Evolutionary conservation across 2,329 filamentous ascomycete species (phyloP), one percentile per base, ranked within the genome.

Genomic region (Leptographium radiaticola): DNA sequence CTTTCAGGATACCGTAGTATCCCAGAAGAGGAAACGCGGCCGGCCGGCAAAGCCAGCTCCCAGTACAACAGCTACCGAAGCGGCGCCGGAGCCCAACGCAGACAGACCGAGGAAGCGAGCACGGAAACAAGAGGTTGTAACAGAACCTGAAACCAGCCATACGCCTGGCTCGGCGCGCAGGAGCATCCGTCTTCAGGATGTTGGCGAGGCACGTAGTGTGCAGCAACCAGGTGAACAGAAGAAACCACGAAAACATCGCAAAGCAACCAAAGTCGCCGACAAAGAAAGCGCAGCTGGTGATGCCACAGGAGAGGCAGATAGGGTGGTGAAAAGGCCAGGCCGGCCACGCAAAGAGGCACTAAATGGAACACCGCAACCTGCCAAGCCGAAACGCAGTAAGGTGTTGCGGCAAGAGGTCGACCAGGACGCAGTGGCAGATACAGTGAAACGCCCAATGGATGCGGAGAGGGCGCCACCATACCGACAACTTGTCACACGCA

Each of bases 401-500:
- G 25, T 6, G 10, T 16, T 16, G 16, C 20, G 34, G 18, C 25
- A n/a, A 18, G 33, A 39, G 18, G 31, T 2, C 4, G 54, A 39
- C 33, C 33, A 51, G 16, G 46, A 50, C 3, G 43, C 30, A 11
- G 33, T 31, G 25, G 9, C 30, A 45, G n/a, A 13, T 39, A 25
- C 18, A 40, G 20, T 33, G 52, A 39, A 5, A 30, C 31, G 2
- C 38, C 39, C 16, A 44, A 51, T 15, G 8, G 47, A 51, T 15
- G 8, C 40, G 5, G 25, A 12, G 9, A 12, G 12, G 15, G 18
- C 12, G 18, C 47, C 25, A 15, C 48, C 54, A 57, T 80, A 76
- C 63, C 71, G 73, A 46, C 75, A 79, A 59, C 67, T 84, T 49
- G 69, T 72, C 8, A 66, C 77, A 15, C 71, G 70, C 34, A 75